phyloP scores from a whole-genome alignment of 148 eudicot genomes.

The Rhododendron henanense region DNA sequence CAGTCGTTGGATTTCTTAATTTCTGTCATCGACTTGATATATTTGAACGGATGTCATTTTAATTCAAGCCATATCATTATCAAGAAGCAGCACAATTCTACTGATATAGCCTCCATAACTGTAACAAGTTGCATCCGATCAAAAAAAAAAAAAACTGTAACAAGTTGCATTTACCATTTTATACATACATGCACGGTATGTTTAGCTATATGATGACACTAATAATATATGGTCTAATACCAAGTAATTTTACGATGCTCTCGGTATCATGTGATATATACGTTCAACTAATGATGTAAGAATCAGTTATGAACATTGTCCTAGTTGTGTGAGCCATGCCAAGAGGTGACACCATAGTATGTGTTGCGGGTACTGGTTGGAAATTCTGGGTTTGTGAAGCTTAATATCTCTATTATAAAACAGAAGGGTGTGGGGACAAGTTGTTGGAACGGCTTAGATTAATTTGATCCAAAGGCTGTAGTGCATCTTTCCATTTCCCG shows the following conservation, averaged over 20 bases:
- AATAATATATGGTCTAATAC: neutral
- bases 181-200: neutral
- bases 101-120: too few species aligned
- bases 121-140: too few species aligned
- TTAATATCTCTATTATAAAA: too few species aligned
- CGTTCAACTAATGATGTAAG: neutral
- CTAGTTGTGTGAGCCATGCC: neutral
- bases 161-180: too few species aligned
- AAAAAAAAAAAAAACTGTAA: too few species aligned
- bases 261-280: neutral
- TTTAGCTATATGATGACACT: neutral
- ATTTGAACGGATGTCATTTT: neutral
- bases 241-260: neutral
- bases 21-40: neutral
- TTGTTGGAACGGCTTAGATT: too few species aligned
- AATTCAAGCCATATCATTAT: neutral
- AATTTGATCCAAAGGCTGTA: too few species aligned
- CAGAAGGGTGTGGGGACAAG: too few species aligned
- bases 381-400: too few species aligned
- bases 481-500: too few species aligned
- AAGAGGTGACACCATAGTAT: neutral
- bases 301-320: neutral
- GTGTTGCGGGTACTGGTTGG: too few species aligned
- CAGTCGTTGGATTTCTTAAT: neutral
- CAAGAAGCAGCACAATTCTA: neutral